A percentile compares a stretch with the other conserved stretches of the same genome.
Evolutionary conservation across 768 basidiomycete genomes (phyloP).

Genomic region (Cantharellus cinnabarinus): DNA sequence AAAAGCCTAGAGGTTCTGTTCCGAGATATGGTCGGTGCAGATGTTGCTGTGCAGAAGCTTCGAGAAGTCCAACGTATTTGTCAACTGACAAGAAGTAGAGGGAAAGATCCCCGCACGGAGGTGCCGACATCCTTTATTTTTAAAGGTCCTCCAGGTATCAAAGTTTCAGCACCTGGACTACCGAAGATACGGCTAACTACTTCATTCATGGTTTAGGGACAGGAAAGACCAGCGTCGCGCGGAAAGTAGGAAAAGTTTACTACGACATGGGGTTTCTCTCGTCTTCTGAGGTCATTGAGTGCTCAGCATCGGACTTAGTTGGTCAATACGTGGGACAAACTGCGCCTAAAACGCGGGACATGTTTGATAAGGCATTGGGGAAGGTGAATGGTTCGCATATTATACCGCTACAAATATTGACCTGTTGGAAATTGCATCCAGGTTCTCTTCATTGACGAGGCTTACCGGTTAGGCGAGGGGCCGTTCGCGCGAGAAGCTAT

Average conservation of each 20-base stretch:
- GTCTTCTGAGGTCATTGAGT: slow-evolving; percentile 33
- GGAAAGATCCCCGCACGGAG: slow-evolving; percentile 26
- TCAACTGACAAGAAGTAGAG: slow-evolving; percentile 20
- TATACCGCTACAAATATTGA: not conserved
- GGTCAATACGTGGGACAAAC: slow-evolving; percentile 54
- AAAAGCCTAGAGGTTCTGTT: slow-evolving; percentile 36
- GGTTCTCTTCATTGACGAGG: slow-evolving; percentile 54
- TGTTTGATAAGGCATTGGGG: slow-evolving; percentile 45
- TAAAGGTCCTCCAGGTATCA: slow-evolving; percentile 48
- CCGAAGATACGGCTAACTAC: not conserved
- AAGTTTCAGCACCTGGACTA: not conserved
- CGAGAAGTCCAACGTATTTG: slow-evolving; percentile 33
- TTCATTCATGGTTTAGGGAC: slow-evolving; percentile 25
- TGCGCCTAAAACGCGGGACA: slow-evolving; percentile 39
- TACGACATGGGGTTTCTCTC: slow-evolving; percentile 41
- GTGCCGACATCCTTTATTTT: slow-evolving; percentile 49
- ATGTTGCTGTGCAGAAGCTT: slow-evolving; percentile 30
- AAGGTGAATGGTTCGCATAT: not conserved
- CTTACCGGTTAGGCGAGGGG: slow-evolving; percentile 40
- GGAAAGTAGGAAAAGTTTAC: slow-evolving; percentile 42
- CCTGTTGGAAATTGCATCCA: slow-evolving; percentile 10
- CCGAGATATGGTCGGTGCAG: slow-evolving; percentile 40
- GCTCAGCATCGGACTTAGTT: slow-evolving; percentile 48
- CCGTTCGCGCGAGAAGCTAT: slow-evolving; percentile 51
- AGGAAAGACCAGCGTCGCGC: slow-evolving; percentile 40